Evolutionary conservation across 2,329 filamentous ascomycete species (phyloP), one percentile per base, ranked within the genome.

Genomic region (Venturia effusa): DNA sequence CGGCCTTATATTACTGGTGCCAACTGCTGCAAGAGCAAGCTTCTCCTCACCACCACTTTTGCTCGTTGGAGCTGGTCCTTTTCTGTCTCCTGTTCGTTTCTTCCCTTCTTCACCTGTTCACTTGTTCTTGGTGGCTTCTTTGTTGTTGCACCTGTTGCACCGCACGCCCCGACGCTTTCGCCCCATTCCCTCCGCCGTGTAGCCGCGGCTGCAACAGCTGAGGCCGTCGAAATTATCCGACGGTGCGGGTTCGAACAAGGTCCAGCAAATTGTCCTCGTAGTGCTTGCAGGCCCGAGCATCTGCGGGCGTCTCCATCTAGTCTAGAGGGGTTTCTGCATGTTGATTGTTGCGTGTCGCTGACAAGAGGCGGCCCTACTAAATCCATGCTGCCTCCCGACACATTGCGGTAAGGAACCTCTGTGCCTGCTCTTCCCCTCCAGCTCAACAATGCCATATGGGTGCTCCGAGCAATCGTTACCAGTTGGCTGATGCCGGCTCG

Each of bases 401-500:
- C 30, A n/a, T 57, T 57, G 51, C 34, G 27, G 51, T 57, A 57
- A 57, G 51, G 51, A 57, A 57, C 34, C 27, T 0, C 51, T 34
- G 27, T 57, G 30, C 51, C 51, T 57, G 30, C 51, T 57, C 51
- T 19, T 27, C 51, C 22, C 27, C 22, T 10, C n/a, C 59, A 34
- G 27, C 59, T 10, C 59, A 43, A 10, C 59, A 43, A 10, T n/a
- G n/a, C 59, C 37, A 27, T 43, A 60, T 60, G 59, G 59, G 37
- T 60, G 59, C 59, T n/a, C 34, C 59, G 27, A 60, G 37, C 15
- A 43, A 41, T 60, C 59, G 40, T 15, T 60, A 60, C 27, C 59
- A 60, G 59, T 43, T 60, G 40, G 59, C 59, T 60, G 59, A 60
- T 37, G n/a, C 59, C 8, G 59, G 59, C 59, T 60, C 59, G 34